Base-by-base conservation (phyloP, 1,139 yeast genomes). In the Suhomyces guaymorum region DNA sequence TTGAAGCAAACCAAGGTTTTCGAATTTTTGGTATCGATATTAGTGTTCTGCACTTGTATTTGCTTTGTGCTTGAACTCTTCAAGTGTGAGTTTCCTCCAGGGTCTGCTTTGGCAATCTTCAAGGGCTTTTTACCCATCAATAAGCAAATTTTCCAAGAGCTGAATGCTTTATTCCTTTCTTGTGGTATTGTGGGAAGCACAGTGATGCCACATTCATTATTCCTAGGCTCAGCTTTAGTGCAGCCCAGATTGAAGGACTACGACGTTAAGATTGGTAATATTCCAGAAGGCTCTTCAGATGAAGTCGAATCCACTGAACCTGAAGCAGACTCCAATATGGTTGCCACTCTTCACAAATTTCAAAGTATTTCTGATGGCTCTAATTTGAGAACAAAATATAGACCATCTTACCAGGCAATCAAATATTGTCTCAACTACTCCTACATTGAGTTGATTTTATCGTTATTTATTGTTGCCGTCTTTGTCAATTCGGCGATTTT, bases 191-290 rank as follows among this genome's bases (percentile, higher is more conserved):
- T 83, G 13, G 94, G 94, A 21, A 85, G 89, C 30, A 83, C 92
- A 0, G 90, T 83, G 6, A 84, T 84, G 94, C 92, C 94, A 2
- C 92, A 83, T 51, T 81, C 89, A 0, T 66, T 84, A 38, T 83
- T 76, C 48, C 63, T 84, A 37, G 92, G 92, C 1, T 81, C 89
- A 0, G 86, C 87, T 5, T 70, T 84, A 35, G 92, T 83, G 4
- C 89, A 82, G 51, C 80, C 90, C 11, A 67, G 94, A 48, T 61
- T 80, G 41, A 78, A 78, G 52, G 88, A 82, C 32, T 81, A 66
- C 47, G 88, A 81, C 49, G 60, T 71, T 8, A 66, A 64, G 24
- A 63, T 77, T 40, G 80, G 80, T 3, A 41, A 44, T 21, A 42
- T 50, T 10, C 21, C 15, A n/a, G 37, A 30, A 12, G 17, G 16